Evolutionary conservation across 2,329 filamentous ascomycete species (phyloP).

Genomic region (Coniochaeta pulveracea): DNA sequence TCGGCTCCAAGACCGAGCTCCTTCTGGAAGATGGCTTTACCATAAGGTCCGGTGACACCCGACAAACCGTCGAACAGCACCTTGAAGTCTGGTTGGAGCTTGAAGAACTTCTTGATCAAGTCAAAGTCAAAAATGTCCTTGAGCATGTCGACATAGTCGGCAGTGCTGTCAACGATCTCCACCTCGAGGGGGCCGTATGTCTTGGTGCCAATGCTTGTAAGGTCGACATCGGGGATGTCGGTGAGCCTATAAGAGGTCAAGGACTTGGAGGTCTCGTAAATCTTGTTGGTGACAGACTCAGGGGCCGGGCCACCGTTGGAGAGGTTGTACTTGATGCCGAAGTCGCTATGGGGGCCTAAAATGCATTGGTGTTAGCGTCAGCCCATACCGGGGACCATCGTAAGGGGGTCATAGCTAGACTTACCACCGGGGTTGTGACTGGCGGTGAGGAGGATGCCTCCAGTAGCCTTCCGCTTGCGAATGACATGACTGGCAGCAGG

Average conservation of each 20-base stretch:
- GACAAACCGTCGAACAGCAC: slow-evolving; percentile 90
- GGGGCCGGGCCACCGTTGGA: slow-evolving; percentile 92
- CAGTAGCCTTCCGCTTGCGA: slow-evolving; percentile 86
- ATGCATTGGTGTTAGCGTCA: neutral
- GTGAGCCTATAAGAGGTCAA: slow-evolving; percentile 88
- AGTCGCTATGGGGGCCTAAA: slow-evolving; percentile 81
- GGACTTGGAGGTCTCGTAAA: slow-evolving; percentile 83
- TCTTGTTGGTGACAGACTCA: slow-evolving; percentile 96
- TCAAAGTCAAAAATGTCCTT: slow-evolving; percentile 99
- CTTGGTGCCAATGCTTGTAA: slow-evolving; percentile 69
- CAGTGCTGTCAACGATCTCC: slow-evolving; percentile 85
- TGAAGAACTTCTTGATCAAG: slow-evolving; percentile 89
- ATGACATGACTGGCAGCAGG: slow-evolving; percentile 95
- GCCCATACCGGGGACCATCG: neutral
- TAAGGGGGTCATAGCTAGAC: slow-evolving; percentile 15
- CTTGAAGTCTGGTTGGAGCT: slow-evolving; percentile 82
- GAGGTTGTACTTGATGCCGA: slow-evolving; percentile 99
- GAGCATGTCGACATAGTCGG: slow-evolving; percentile 88
- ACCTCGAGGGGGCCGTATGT: slow-evolving; percentile 83
- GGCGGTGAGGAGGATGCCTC: slow-evolving; percentile 91
- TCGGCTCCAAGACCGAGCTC: slow-evolving; percentile 71
- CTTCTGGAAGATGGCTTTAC: slow-evolving; percentile 85
- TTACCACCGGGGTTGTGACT: slow-evolving; percentile 96
- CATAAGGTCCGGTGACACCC: slow-evolving; percentile 93
- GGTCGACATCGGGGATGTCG: slow-evolving; percentile 77